These are phyloP conservation scores for Cutaneotrichosporon sp. DNA, from an alignment of 1,284 basidiomycete genomes.

Conservation along the genomic window DNA sequence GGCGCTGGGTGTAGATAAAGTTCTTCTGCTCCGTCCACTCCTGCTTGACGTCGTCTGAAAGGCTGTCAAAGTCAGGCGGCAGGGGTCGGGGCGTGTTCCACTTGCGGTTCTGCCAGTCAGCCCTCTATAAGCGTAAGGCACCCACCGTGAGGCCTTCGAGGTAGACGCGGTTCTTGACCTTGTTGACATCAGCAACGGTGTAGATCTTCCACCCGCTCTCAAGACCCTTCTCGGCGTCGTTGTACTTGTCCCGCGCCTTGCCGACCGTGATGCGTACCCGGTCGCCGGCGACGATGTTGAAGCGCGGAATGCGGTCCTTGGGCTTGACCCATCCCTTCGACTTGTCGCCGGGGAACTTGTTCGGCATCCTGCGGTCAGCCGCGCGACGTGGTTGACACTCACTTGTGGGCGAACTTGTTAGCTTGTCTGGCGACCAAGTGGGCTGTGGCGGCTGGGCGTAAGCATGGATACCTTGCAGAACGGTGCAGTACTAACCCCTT, in stretches of 20 bases:
- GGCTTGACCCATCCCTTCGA: constrained; percentile 32
- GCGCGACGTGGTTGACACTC: neutral
- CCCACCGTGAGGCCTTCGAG: constrained; percentile 40
- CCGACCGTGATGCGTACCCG: constrained; percentile 42
- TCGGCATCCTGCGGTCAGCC: neutral
- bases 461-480: neutral
- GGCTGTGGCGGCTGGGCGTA: constrained; percentile 11
- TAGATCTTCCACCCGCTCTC: constrained; percentile 40
- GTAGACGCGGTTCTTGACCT: constrained; percentile 38
- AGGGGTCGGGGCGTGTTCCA: constrained; percentile 26
- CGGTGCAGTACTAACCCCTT: neutral
- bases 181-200: constrained; percentile 37
- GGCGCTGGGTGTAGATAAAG: constrained; percentile 25
- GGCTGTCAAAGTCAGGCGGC: constrained; percentile 29
- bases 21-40: constrained; percentile 30
- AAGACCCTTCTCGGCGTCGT: constrained; percentile 28
- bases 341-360: neutral
- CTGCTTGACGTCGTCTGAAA: constrained; percentile 22
- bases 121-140: neutral
- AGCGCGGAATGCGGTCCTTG: constrained; percentile 34
- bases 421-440: neutral
- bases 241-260: constrained; percentile 36
- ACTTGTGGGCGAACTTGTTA: constrained; percentile 23
- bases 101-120: constrained; percentile 29
- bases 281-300: constrained; percentile 46